Evolutionary conservation across 495 filamentous ascomycete genomes (phyloP).

Genomic region (Trichoderma parareesei): DNA sequence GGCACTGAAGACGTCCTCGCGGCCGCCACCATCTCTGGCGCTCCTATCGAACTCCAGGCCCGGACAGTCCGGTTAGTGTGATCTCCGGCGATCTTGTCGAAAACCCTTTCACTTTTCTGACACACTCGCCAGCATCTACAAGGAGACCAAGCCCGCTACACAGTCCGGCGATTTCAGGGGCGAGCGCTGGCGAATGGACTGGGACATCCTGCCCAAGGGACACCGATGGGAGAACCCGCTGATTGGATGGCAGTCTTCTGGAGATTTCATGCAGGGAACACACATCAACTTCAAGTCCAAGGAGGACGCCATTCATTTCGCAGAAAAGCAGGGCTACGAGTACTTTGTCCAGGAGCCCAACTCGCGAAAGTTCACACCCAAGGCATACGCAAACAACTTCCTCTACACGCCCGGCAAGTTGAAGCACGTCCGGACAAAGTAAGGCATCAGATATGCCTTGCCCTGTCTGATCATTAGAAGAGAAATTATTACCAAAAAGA

Average conservation of each 20-base stretch:
- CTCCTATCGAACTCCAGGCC: slow-evolving; percentile 86
- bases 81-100: not conserved
- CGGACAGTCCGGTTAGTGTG: slow-evolving; percentile 74
- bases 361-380: slow-evolving; percentile 71
- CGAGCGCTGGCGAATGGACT: slow-evolving; percentile 95
- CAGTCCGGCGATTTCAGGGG: slow-evolving; percentile 82
- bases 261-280: slow-evolving; percentile 86
- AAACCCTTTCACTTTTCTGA: no score
- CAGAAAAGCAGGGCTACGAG: slow-evolving; percentile 97
- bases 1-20: slow-evolving; percentile 78
- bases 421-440: slow-evolving; percentile 93
- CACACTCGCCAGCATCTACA: slow-evolving; percentile 62
- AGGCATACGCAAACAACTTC: slow-evolving; percentile 97
- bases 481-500: not conserved
- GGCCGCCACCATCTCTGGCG: slow-evolving; percentile 83
- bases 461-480: slow-evolving; percentile 15
- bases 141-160: slow-evolving; percentile 81
- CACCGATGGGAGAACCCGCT: slow-evolving; percentile 97
- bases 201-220: slow-evolving; percentile 78
- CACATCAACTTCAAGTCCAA: slow-evolving; percentile 83
- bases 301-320: slow-evolving; percentile 91
- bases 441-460: slow-evolving; percentile 12
- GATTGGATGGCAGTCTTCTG: slow-evolving; percentile 98
- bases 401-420: slow-evolving; percentile 73
- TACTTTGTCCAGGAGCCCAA: slow-evolving; percentile 99